A percentile compares a stretch with the other conserved stretches of the same genome.
Conservation (phyloP, 2,329 filamentous ascomycete genomes). For the Nemania sp. region DNA sequence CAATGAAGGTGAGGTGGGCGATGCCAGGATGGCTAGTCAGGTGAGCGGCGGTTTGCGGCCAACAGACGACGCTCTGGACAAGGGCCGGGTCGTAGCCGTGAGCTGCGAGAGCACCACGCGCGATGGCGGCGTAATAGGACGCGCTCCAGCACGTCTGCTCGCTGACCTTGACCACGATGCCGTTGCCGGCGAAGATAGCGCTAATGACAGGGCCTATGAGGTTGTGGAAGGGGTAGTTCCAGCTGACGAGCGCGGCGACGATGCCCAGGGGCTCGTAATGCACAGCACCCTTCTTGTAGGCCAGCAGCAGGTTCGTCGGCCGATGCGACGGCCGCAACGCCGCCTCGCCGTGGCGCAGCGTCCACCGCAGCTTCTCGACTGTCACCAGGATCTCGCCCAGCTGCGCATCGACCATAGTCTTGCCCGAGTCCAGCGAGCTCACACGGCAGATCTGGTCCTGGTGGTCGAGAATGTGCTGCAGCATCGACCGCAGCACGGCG, state of each 20-base stretch:
- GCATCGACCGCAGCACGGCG: constrained; percentile 77
- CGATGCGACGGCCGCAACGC: constrained; percentile 72
- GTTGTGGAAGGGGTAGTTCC: constrained; percentile 98
- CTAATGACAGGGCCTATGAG: constrained; percentile 89
- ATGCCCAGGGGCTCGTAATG: constrained; percentile 91
- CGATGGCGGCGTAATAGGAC: constrained; percentile 77
- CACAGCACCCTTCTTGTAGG: constrained; percentile 91
- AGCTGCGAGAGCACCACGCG: constrained; percentile 74
- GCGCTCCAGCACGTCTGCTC: constrained; percentile 96
- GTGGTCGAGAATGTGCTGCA: constrained; percentile 83
- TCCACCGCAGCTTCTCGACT: constrained; percentile 92
- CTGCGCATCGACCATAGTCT: constrained; percentile 92
- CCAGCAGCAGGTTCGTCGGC: constrained; percentile 90
- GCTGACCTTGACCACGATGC: constrained; percentile 88
- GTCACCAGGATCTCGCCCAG: constrained; percentile 95
- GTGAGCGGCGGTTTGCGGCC: constrained; percentile 78
- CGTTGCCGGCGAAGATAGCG: constrained; percentile 88
- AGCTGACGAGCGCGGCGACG: constrained; percentile 88
- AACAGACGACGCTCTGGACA: constrained; percentile 84
- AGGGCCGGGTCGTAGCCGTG: constrained; percentile 83
- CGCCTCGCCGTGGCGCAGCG: constrained; percentile 83
- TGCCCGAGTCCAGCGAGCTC: constrained; percentile 90
- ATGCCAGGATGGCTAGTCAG: constrained; percentile 85
- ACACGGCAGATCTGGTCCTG: constrained; percentile 84
- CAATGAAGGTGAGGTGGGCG: constrained; percentile 93